A percentile compares a stretch with the other conserved stretches of the same genome.
These are phyloP conservation scores for Pseudocohnilembus persalinus DNA, from an alignment of 169 alveolate species.

Conservation along the genomic window DNA sequence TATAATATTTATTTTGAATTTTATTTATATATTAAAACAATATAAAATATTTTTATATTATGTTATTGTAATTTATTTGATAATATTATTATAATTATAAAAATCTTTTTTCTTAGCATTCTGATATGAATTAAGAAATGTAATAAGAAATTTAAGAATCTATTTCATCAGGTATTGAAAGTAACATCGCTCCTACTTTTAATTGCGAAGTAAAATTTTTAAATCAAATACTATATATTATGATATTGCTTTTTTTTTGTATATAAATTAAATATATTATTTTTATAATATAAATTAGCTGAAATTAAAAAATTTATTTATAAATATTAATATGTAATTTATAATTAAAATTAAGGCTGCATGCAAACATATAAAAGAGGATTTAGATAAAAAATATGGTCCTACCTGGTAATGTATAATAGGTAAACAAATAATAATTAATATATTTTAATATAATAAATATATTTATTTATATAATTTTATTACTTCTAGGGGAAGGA, in stretches of 20 bases:
- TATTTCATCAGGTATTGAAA: conserved; percentile 44
- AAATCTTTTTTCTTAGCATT: too few species aligned
- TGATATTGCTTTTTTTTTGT: too few species aligned
- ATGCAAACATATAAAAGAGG: conserved; percentile 45
- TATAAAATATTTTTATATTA: too few species aligned
- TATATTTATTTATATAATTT: not conserved
- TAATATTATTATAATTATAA: too few species aligned
- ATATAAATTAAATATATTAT: too few species aligned
- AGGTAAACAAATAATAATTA: conserved; percentile 19
- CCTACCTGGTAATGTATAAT: conserved; percentile 46
- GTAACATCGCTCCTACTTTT: conserved; percentile 35
- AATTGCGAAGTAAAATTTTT: conserved; percentile 24
- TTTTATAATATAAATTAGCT: too few species aligned
- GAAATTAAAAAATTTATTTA: not conserved
- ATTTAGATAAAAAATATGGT: conserved; percentile 47
- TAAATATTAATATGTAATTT: not conserved
- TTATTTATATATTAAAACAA: too few species aligned
- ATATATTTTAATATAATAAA: not conserved
- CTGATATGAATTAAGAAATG: conserved; percentile 42
- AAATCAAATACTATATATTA: too few species aligned
- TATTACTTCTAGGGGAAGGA: conserved; percentile 41
- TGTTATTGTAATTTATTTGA: too few species aligned
- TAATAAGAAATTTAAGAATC: conserved; percentile 37
- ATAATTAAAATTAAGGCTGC: conserved; percentile 27
- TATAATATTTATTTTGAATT: too few species aligned